Evolutionary conservation across 805 yeast species (phyloP), one percentile per base, ranked within the genome.

Genomic region (Saccharomycopsis selenospora): DNA sequence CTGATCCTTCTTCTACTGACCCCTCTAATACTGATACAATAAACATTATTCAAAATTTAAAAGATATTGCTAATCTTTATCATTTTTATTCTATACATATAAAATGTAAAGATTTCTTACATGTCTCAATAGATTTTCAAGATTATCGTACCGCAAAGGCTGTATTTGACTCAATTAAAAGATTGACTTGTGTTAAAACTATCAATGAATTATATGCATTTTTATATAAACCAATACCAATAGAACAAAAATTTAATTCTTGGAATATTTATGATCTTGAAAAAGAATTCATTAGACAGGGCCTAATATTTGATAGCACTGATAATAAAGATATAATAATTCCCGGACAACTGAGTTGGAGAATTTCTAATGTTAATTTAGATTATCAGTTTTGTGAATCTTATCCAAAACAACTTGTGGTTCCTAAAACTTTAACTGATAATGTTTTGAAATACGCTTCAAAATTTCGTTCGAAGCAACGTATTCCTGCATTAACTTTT

Each of bases 401-500:
- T 0, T 93, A 93, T 59, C 96, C 98, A 0, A 62, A 70, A 0
- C 45, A 60, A 3, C 58, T 89, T 1, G 72, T 86, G 3, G 83
- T 90, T 0, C 99, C 99, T 0, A 64, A 67, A n/a, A 62, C 77
- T 2, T 78, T 90, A 2, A 82, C 95, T 1, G 97, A 93, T 60
- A 82, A 82, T 36, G 84, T 90, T 8, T 64, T 93, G 45, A 76
- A 77, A 45, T 91, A 93, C 61, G 95, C 96, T 0, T 81, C 85
- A 3, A 84, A 83, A 57, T 93, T 78, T 62, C 69, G 99, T 40
- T 88, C 97, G 1, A 90, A 91, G 61, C 77, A 75, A 50, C 68
- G 99, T 54, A 75, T 93, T 3, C 98, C 98, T 0, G 83, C 80
- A 0, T 66, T 93, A 38, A 76, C 90, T 1, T 93, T 89, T 63